phyloP scores from a whole-genome alignment of 495 filamentous ascomycete species.

The Oidiodendron maius region DNA sequence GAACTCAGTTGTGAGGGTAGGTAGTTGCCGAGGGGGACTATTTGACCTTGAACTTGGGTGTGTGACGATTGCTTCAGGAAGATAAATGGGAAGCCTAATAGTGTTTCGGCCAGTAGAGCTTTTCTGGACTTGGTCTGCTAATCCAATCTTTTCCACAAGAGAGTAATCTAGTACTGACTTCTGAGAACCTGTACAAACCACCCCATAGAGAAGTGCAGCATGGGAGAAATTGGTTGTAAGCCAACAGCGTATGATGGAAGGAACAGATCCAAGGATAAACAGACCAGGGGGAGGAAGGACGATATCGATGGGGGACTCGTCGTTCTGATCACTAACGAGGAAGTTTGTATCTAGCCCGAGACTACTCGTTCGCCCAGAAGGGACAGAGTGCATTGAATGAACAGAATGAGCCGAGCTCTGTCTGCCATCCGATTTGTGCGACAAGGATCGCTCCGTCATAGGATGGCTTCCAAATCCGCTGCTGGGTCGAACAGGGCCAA shows the following conservation, averaged over 20 bases:
- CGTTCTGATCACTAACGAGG: slow-evolving; percentile 52
- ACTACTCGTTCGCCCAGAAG: slow-evolving; percentile 77
- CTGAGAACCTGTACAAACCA: slow-evolving; percentile 87
- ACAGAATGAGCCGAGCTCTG: slow-evolving; percentile 85
- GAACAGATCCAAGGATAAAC: slow-evolving; percentile 77
- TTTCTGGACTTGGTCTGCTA: slow-evolving; percentile 59
- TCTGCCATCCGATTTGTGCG: slow-evolving; percentile 94
- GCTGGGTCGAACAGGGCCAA: slow-evolving; percentile 67
- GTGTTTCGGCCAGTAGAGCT: slow-evolving; percentile 54
- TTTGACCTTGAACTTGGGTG: slow-evolving; percentile 65
- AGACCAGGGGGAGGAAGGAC: slow-evolving; percentile 75
- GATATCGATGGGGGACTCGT: slow-evolving; percentile 57
- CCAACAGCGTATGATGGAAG: slow-evolving; percentile 95
- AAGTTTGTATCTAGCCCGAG: slow-evolving; percentile 72
- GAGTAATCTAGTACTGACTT: slow-evolving; percentile 69
- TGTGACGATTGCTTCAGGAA: slow-evolving; percentile 83
- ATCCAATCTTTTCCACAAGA: slow-evolving; percentile 64
- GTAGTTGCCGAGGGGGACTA: slow-evolving; percentile 74
- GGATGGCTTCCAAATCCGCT: slow-evolving; percentile 79
- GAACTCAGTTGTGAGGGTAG: slow-evolving; percentile 71
- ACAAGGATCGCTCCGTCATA: slow-evolving; percentile 72
- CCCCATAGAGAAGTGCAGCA: slow-evolving; percentile 81
- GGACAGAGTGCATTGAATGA: slow-evolving; percentile 55
- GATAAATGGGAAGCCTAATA: slow-evolving; percentile 75
- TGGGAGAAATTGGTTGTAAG: slow-evolving; percentile 80